phyloP scores from a whole-genome alignment of 2,329 filamentous ascomycete genomes.

The Madurella fahalii region DNA sequence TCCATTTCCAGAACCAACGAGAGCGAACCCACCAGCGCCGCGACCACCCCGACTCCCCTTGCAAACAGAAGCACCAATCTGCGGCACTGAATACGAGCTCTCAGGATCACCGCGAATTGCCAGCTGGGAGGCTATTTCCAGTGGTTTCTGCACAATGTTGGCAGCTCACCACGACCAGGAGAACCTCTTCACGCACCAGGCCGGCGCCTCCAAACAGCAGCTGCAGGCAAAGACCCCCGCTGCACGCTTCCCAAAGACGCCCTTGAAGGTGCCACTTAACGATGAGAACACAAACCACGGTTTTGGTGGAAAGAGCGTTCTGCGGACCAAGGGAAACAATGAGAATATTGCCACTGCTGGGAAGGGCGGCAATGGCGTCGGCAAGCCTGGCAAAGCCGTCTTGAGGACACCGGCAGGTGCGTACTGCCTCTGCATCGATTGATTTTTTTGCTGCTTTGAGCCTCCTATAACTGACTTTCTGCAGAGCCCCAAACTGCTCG shows the following conservation, averaged over 20 bases:
- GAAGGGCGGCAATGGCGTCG: conserved; percentile 48
- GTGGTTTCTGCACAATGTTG: conserved; percentile 52
- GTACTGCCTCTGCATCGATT: conserved; percentile 22
- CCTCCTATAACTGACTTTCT: neutral
- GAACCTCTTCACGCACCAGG: conserved; percentile 74
- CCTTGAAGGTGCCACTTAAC: conserved; percentile 70
- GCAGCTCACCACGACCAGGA: conserved; percentile 80
- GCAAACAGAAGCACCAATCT: neutral
- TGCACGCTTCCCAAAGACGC: conserved; percentile 73
- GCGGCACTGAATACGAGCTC: neutral
- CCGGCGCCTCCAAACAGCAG: conserved; percentile 67
- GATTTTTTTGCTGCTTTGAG: neutral
- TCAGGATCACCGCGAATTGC: conserved; percentile 1
- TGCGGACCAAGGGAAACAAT: conserved; percentile 52
- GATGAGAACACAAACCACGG: conserved; percentile 72
- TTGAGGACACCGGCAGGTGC: conserved; percentile 80
- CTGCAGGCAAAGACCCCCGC: conserved; percentile 75
- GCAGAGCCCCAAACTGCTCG: conserved; percentile 60
- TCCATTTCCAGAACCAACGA: conserved; percentile 10
- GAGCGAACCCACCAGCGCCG: conserved; percentile 12
- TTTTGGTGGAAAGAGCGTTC: conserved; percentile 52
- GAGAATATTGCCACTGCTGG: conserved; percentile 51
- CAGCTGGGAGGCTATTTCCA: conserved; percentile 18
- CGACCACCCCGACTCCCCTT: conserved; percentile 2
- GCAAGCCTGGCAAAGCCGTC: conserved; percentile 58